Base-by-base conservation (phyloP, 2,329 filamentous ascomycete genomes). In the Colletotrichum navitas region DNA sequence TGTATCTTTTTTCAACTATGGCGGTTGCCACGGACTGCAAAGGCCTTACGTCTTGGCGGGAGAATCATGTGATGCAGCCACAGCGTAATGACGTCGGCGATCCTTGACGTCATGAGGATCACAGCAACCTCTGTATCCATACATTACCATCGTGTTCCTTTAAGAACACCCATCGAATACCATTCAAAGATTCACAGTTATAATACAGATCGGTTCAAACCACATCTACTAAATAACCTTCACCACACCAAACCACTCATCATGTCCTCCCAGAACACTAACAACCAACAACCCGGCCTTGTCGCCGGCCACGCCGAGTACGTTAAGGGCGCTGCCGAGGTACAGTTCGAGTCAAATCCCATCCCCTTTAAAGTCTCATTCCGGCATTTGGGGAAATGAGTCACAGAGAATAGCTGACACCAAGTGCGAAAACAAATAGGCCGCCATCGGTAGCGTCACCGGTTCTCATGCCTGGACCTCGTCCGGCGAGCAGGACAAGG, bases 291-390 rank as follows among this genome's bases (percentile, higher is more conserved):
- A 72, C 88, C 90, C 26, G 86, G 90, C 55, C 89, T 93, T 74
- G 77, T 93, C 54, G 84, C 86, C 70, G 86, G 87, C 52, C 91
- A 93, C 78, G 90, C 85, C 41, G 88, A 92, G 77, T 93, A 92
- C 76, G 85, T 89, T 76, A 93, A 93, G 77, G 91, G 91, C 63
- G 89, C 89, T 8, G 87, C 89, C 66, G 89, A 92, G 82, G 91
- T 91, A 80, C 68, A 80, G 77, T 12, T 32, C 6, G 45, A 36
- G 24, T 5, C 51, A 49, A 36, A n/a, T 7, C 52, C 2, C 14
- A 41, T 41, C 5, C 21, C 21, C 21, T n/a, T 36, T 4, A 7
- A 4, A n/a, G 21, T 6, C 32, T 11, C 21, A 0, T 8, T 12
- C 2, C 5, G 3, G 18, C 5, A n/a, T 7, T 6, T 1, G 3